Evolutionary conservation across 2,329 filamentous ascomycete species (phyloP).

Genomic region (Fonsecaea multimorphosa): DNA sequence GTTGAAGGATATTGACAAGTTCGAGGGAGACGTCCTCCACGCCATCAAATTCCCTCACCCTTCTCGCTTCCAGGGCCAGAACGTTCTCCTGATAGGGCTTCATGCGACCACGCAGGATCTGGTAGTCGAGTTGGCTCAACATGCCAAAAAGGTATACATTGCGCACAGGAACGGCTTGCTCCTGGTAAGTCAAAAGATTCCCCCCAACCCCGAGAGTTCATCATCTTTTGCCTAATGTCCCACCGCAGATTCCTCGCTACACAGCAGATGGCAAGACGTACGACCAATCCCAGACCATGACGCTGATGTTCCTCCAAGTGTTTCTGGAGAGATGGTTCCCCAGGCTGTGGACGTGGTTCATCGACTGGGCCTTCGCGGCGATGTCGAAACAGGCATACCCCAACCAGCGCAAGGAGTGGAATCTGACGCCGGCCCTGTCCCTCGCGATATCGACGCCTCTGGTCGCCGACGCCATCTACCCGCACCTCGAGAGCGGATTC

Average conservation of each 20-base stretch:
- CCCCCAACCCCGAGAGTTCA: neutral
- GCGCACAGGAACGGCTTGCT: constrained; percentile 39
- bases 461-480: constrained; percentile 40
- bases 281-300: constrained; percentile 21
- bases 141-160: constrained; percentile 37
- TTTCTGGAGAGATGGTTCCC: constrained; percentile 20
- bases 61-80: constrained; percentile 22
- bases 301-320: constrained; percentile 22
- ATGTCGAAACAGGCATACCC: constrained; percentile 23
- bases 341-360: constrained; percentile 17
- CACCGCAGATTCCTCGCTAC: constrained; percentile 15
- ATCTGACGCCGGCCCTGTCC: constrained; percentile 16
- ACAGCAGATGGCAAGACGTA: constrained; percentile 16
- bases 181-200: constrained; percentile 43
- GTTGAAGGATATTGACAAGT: constrained; percentile 47
- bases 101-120: constrained; percentile 40
- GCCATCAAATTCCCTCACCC: constrained; percentile 43
- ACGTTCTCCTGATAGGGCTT: constrained; percentile 39
- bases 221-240: neutral
- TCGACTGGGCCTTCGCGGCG: constrained; percentile 3
- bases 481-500: constrained; percentile 33
- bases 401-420: constrained; percentile 14
- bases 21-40: constrained; percentile 51
- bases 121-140: constrained; percentile 29
- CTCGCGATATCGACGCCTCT: constrained; percentile 9